phyloP scores from a whole-genome alignment of 2,329 filamentous ascomycete species.

The Alternaria infectoria region DNA sequence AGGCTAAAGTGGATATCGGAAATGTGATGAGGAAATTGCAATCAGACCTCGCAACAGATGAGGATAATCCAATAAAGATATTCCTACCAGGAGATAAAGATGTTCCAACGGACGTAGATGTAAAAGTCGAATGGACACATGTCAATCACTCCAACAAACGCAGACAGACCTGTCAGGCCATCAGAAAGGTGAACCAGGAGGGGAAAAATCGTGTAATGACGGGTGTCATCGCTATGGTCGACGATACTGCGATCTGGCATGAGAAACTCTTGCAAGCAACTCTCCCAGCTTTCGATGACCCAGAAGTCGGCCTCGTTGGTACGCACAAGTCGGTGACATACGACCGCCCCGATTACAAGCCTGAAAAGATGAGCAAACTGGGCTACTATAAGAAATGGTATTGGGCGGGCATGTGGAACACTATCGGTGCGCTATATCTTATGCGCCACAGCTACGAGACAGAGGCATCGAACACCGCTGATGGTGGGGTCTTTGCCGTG shows the following conservation, averaged over 20 bases:
- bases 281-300: conserved; percentile 25
- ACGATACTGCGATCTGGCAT: conserved; percentile 31
- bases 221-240: conserved; percentile 16
- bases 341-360: background rate
- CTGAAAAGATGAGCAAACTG: too few species aligned
- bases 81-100: too few species aligned
- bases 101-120: too few species aligned
- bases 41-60: too few species aligned
- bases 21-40: too few species aligned
- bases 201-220: background rate
- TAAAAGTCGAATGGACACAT: too few species aligned
- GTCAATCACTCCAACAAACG: conserved; percentile 15
- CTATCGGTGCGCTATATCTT: conserved; percentile 33
- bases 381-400: too few species aligned
- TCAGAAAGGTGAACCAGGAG: conserved; percentile 1
- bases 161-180: conserved; percentile 17
- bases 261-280: conserved; percentile 16
- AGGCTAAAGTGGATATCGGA: too few species aligned
- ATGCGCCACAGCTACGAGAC: conserved; percentile 46
- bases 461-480: conserved; percentile 35
- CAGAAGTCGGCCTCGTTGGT: conserved; percentile 29
- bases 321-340: conserved; percentile 29
- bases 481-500: conserved; percentile 42
- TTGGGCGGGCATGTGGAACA: conserved; percentile 20
- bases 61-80: too few species aligned